Percentiles rank a stretch among this genome's conserved stretches.
Conservation (phyloP, 257 asterid species). For the Schizonepeta tenuifolia region DNA sequence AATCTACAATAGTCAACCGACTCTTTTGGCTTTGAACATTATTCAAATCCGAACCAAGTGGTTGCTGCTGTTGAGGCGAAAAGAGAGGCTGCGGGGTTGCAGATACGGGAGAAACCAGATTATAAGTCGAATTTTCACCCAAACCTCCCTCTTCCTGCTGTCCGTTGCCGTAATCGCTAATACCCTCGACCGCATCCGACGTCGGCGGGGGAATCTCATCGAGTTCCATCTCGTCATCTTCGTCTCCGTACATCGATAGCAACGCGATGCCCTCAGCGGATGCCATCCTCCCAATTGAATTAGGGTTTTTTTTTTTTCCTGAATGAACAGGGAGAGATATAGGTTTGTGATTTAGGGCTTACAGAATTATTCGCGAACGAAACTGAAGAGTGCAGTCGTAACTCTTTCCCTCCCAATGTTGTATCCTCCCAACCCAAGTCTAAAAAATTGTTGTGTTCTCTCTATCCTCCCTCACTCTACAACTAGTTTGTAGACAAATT, state of each 20-base stretch:
- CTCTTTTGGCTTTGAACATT: slow-evolving; percentile 42
- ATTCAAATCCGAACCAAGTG: slow-evolving; percentile 36
- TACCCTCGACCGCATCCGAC: slow-evolving; percentile 32
- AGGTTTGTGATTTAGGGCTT: slow-evolving; percentile 23
- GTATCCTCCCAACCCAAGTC: too few species aligned
- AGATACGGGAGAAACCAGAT: slow-evolving; percentile 41
- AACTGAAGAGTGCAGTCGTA: not conserved
- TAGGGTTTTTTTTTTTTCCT: not conserved
- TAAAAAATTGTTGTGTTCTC: too few species aligned
- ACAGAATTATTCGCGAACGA: not conserved
- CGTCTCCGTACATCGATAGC: slow-evolving; percentile 86
- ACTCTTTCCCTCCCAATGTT: not conserved
- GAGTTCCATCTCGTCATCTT: slow-evolving; percentile 77
- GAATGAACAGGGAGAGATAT: not conserved
- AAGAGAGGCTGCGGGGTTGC: slow-evolving; percentile 50
- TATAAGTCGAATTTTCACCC: slow-evolving; percentile 42
- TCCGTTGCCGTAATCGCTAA: slow-evolving; percentile 36
- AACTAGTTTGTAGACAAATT: too few species aligned
- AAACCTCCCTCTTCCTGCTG: slow-evolving; percentile 41
- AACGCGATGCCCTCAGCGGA: slow-evolving; percentile 89
- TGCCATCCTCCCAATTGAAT: slow-evolving; percentile 48
- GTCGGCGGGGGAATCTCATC: slow-evolving; percentile 37
- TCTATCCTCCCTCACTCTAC: too few species aligned
- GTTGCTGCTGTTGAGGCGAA: slow-evolving; percentile 50
- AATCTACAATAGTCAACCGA: slow-evolving; percentile 69